Evolutionary conservation across 108 stramenopile genomes (phyloP).

Genomic region (Pseudonitzschia multiseries): DNA sequence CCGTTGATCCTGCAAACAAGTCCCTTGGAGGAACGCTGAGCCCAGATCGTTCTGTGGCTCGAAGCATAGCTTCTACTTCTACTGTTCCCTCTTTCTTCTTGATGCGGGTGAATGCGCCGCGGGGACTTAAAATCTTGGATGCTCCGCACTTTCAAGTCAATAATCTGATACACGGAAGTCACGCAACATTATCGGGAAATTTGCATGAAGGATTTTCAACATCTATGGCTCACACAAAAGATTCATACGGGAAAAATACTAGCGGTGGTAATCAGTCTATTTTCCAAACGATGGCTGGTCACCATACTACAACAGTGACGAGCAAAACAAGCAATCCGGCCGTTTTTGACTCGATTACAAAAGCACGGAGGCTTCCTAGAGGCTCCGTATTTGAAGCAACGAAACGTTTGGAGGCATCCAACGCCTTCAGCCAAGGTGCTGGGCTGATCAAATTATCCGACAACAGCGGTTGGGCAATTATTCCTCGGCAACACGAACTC

Average conservation of each 20-base stretch:
- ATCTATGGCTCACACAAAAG: conserved; percentile 35
- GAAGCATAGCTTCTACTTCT: conserved; percentile 14
- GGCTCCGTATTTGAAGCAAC: conserved; percentile 85
- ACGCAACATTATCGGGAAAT: conserved; percentile 13
- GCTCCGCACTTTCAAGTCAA: conserved; percentile 84
- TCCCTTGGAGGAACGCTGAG: conserved; percentile 12
- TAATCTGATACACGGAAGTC: conserved; percentile 61
- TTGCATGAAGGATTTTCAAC: conserved; percentile 3
- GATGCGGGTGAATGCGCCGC: conserved; percentile 73
- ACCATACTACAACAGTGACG: conserved; percentile 54
- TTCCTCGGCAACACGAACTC: conserved; percentile 68
- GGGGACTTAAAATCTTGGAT: conserved; percentile 83
- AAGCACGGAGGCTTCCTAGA: conserved; percentile 58
- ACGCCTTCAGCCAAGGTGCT: conserved; percentile 66
- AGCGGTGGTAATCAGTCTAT: conserved; percentile 33
- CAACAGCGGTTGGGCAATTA: conserved; percentile 85
- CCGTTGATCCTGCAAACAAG: conserved; percentile 13
- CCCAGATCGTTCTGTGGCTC: conserved; percentile 36
- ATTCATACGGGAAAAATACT: conserved; percentile 11
- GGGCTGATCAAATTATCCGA: conserved; percentile 81
- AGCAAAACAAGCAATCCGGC: conserved; percentile 54
- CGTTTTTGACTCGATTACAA: conserved; percentile 48
- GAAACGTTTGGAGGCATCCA: conserved; percentile 65
- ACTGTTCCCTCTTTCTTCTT: conserved; percentile 49
- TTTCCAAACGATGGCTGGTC: conserved; percentile 55